Evolutionary conservation across 495 filamentous ascomycete species (phyloP).

Genomic region (Penicillium verhagenii): DNA sequence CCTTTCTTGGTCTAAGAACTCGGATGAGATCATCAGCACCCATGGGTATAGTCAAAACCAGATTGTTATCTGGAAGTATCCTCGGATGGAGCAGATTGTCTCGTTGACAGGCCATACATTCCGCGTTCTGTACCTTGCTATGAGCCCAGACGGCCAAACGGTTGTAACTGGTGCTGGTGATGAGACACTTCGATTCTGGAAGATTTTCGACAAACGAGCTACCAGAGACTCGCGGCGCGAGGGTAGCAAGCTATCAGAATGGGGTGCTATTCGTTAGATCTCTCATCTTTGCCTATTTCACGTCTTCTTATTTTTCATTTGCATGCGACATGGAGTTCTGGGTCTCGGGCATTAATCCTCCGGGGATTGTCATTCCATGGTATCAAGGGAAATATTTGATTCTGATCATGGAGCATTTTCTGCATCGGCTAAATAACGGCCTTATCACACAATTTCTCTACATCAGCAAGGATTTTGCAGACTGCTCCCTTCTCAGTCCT

Average conservation of each 20-base stretch:
- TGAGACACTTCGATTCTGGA: conserved; percentile 96
- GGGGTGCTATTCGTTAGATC: conserved; percentile 5
- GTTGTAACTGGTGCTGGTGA: conserved; percentile 96
- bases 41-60: conserved; percentile 98
- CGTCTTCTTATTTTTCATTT: conserved; percentile 21
- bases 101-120: conserved; percentile 95
- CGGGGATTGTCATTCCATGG: conserved; percentile 26
- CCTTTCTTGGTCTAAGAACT: conserved; percentile 91
- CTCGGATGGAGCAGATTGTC: conserved; percentile 92
- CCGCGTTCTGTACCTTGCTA: conserved; percentile 90
- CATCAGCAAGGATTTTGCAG: neutral
- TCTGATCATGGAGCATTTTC: conserved; percentile 12
- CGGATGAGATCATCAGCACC: conserved; percentile 93
- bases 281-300: conserved; percentile 1
- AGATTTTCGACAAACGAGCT: conserved; percentile 74
- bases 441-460: neutral
- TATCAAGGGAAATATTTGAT: conserved; percentile 11
- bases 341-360: conserved; percentile 20
- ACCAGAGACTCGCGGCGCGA: conserved; percentile 51
- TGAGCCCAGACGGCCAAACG: conserved; percentile 91
- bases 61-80: conserved; percentile 99
- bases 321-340: conserved; percentile 45
- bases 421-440: conserved; percentile 31
- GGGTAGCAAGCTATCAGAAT: conserved; percentile 61
- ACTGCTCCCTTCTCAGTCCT: neutral